Percentiles rank a stretch among this genome's conserved stretches.
Conservation (phyloP, 148 eudicot genomes). For the Oxyria digyna region DNA sequence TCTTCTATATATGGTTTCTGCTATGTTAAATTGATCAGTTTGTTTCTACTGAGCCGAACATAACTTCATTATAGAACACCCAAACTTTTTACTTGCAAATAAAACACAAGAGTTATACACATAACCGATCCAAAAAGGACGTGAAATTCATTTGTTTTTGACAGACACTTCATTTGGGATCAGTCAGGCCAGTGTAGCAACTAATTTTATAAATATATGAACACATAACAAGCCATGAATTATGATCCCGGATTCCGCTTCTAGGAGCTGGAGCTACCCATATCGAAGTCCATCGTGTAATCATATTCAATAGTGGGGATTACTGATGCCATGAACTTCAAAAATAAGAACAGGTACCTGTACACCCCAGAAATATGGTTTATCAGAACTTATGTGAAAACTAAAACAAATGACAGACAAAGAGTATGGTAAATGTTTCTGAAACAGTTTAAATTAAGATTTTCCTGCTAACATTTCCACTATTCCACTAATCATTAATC, state of each 20-base stretch:
- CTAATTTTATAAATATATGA: too few species aligned
- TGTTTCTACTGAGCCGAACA: background rate
- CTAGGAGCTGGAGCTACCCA: slow-evolving; percentile 47
- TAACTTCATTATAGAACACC: background rate
- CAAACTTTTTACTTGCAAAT: background rate
- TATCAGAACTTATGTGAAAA: background rate
- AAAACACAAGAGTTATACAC: background rate
- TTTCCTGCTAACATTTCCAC: background rate
- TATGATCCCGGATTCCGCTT: background rate
- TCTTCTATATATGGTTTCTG: too few species aligned
- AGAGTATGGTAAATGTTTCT: background rate
- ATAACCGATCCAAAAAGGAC: too few species aligned
- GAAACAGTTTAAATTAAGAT: background rate
- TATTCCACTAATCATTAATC: background rate
- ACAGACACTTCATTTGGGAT: too few species aligned
- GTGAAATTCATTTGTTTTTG: too few species aligned
- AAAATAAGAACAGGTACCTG: slow-evolving; percentile 92
- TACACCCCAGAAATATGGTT: background rate
- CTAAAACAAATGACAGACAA: background rate
- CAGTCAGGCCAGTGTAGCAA: too few species aligned
- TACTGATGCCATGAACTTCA: slow-evolving; percentile 94
- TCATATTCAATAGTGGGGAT: slow-evolving; percentile 97
- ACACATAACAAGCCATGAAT: too few species aligned
- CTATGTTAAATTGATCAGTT: too few species aligned
- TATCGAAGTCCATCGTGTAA: slow-evolving; percentile 96